Evolutionary conservation across 208 protist genomes (phyloP), one percentile per base, ranked within the genome.

Genomic region (Crithidia acanthocephali): DNA sequence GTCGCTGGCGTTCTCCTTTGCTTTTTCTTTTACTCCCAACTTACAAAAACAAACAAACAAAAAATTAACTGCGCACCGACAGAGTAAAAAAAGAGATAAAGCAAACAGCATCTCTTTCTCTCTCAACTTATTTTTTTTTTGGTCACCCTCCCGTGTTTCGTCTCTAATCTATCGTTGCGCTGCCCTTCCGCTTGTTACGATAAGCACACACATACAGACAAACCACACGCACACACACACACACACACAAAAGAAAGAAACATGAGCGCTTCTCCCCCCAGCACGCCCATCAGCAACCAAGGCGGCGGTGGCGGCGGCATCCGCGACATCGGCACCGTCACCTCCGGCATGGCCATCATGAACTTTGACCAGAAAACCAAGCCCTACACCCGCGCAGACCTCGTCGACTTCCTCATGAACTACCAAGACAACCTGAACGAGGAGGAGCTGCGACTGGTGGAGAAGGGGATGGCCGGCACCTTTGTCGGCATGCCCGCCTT

Each of bases 321-420:
- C 44, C 81, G 84, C 22, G 90, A 95, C 27, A 74, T 95, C 28
- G 90, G 90, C 53, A 92, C 87, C n/a, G 90, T 95, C n/a, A 92
- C 87, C 22, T 87, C 81, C 1, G 87, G 87, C 45, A 95, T 95
- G 90, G 87, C 86, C 23, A 79, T 95, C 67, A 88, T 90, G 84
- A 90, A 90, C 71, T 95, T 92, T 71, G 87, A 95, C 42, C 72
- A 91, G 45, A 92, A 92, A 63, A 95, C 90, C 13, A 81, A 82
- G 47, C 90, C 90, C n/a, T 93, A 93, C 74, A 95, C 84, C 20
- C 90, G 90, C n/a, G 56, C 74, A 13, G 90, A 95, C 59, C 50
- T 95, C 33, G 57, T 95, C 27, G 58, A 83, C 18, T 95, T 95
- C 75, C 72, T 95, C 37, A 72, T 76, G 64, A 74, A 92, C 74